phyloP scores from a whole-genome alignment of 2,329 filamentous ascomycete species.

The Plenodomus lindquistii region DNA sequence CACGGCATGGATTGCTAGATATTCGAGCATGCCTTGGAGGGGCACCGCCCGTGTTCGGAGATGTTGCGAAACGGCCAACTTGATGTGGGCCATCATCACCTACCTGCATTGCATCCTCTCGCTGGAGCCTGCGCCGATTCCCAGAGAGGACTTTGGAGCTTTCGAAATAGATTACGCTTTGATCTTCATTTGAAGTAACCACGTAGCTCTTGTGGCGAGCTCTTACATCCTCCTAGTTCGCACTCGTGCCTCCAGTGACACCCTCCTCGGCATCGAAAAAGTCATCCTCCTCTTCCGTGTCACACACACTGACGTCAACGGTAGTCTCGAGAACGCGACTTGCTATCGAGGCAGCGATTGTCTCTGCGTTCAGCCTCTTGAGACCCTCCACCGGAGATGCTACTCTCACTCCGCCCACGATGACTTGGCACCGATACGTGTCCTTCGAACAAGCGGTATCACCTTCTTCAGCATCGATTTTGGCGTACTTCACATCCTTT shows the following conservation, averaged over 20 bases:
- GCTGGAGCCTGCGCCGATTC: not conserved
- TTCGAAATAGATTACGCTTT: too few relatives aligned
- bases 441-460: conserved; percentile 3
- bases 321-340: conserved; percentile 24
- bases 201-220: too few relatives aligned
- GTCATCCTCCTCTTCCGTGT: conserved; percentile 15
- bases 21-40: not conserved
- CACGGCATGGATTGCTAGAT: not conserved
- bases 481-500: conserved; percentile 59
- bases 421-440: conserved; percentile 39
- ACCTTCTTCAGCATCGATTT: conserved; percentile 14
- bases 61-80: not conserved
- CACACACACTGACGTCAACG: conserved; percentile 1
- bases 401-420: conserved; percentile 39
- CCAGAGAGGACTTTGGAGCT: not conserved
- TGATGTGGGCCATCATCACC: not conserved
- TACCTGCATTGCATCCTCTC: not conserved
- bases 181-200: not conserved
- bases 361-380: conserved; percentile 45
- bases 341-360: conserved; percentile 43
- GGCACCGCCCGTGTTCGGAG: not conserved
- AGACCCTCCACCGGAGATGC: conserved; percentile 38
- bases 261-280: conserved; percentile 23
- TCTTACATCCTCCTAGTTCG: too few relatives aligned
- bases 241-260: conserved; percentile 12